Conservation (phyloP, 2,329 filamentous ascomycete species). For the Botrytis porri region DNA sequence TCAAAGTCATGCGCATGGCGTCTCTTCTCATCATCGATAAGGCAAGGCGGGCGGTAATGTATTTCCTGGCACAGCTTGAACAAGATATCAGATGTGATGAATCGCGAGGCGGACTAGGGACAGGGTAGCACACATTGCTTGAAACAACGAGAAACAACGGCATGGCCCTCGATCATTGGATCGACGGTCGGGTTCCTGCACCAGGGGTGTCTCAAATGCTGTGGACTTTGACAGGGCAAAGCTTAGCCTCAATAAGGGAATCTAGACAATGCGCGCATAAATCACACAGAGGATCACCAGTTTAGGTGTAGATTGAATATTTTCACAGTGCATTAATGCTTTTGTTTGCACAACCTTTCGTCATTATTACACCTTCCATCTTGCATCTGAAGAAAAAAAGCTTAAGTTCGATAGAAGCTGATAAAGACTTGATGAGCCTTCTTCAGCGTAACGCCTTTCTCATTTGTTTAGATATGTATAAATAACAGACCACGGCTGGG, state of each 20-base stretch:
- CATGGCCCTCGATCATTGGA: conserved; percentile 20
- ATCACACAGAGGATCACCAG: not conserved
- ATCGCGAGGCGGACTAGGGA: not conserved
- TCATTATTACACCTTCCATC: conserved; percentile 5
- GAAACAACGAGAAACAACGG: conserved; percentile 20
- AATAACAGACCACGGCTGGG: not conserved
- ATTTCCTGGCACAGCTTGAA: conserved; percentile 4
- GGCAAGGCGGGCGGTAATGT: conserved; percentile 5
- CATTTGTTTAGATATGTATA: not conserved
- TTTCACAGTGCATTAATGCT: conserved; percentile 5
- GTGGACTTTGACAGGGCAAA: conserved; percentile 18
- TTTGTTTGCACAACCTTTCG: conserved; percentile 10
- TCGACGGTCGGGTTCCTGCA: conserved; percentile 21
- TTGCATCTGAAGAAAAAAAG: conserved; percentile 1
- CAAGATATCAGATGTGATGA: conserved; percentile 14
- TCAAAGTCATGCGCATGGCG: conserved; percentile 11
- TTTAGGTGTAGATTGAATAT: not conserved
- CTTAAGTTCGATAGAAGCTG: not conserved
- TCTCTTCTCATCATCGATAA: not conserved
- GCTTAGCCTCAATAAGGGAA: conserved; percentile 7
- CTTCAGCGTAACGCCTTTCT: not conserved
- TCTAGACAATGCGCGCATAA: not conserved
- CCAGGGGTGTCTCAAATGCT: conserved; percentile 17
- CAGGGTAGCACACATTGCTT: conserved; percentile 6
- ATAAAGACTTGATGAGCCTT: not conserved